These are phyloP conservation scores for Peronospora farinosa DNA, from an alignment of 352 stramenopile genomes.

Conservation along the genomic window DNA sequence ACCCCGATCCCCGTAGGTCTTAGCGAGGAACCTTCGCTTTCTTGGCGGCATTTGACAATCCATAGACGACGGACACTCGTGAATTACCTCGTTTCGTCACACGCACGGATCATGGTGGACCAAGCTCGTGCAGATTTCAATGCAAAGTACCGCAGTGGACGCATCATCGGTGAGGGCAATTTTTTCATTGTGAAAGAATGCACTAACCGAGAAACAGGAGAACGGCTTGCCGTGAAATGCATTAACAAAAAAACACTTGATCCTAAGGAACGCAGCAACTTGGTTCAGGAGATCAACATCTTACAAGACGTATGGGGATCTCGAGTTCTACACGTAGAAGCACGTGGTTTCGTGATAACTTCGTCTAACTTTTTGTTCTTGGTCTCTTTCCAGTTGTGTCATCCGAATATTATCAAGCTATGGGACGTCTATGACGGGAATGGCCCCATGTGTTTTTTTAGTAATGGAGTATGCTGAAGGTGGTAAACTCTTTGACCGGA, in stretches of 20 bases:
- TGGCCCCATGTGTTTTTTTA: constrained; percentile 68
- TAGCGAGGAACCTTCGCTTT: constrained; percentile 4
- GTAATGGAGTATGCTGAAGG: constrained; percentile 87
- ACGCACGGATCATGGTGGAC: constrained; percentile 32
- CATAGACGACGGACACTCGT: not conserved
- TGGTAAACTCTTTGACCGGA: constrained; percentile 90
- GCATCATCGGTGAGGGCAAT: constrained; percentile 75
- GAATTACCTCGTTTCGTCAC: not conserved
- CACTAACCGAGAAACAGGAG: constrained; percentile 38
- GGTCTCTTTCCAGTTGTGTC: constrained; percentile 54
- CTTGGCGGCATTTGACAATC: constrained; percentile 17
- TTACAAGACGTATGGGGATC: constrained; percentile 49
- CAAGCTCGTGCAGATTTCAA: constrained; percentile 47
- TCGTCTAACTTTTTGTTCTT: too few species aligned
- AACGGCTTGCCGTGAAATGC: constrained; percentile 74
- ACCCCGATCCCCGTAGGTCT: too few species aligned
- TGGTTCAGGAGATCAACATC: constrained; percentile 81
- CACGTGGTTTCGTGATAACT: too few species aligned
- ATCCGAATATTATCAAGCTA: constrained; percentile 87
- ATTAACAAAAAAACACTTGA: constrained; percentile 79
- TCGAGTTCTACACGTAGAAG: too few species aligned
- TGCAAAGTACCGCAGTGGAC: constrained; percentile 78
- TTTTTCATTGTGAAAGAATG: constrained; percentile 84
- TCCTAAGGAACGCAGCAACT: constrained; percentile 73
- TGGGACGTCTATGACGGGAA: constrained; percentile 80